Conservation (phyloP, 805 yeast species). For the Ogataea paradorogensis region DNA sequence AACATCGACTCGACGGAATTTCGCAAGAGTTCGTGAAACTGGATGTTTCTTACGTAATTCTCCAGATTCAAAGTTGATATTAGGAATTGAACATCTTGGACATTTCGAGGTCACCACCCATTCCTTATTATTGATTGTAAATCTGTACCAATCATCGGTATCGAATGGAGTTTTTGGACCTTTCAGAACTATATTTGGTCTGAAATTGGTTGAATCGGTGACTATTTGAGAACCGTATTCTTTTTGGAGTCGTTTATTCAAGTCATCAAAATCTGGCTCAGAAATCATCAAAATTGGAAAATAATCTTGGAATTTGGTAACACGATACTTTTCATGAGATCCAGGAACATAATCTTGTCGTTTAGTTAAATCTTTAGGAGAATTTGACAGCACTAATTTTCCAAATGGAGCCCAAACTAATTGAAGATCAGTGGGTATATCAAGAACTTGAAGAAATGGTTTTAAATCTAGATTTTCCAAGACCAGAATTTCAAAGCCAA, state of each 20-base stretch:
- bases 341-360: slow-evolving; percentile 7
- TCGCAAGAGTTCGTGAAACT: slow-evolving; percentile 22
- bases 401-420: slow-evolving; percentile 24
- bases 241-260: slow-evolving; percentile 12
- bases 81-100: slow-evolving; percentile 29
- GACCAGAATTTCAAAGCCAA: slow-evolving; percentile 20
- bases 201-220: slow-evolving; percentile 16
- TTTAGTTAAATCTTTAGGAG: slow-evolving; percentile 16
- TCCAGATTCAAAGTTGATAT: slow-evolving; percentile 21
- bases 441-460: slow-evolving; percentile 13
- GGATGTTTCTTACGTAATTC: slow-evolving; percentile 14
- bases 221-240: slow-evolving; percentile 2
- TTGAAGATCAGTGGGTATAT: slow-evolving; percentile 13
- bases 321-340: slow-evolving; percentile 14
- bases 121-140: slow-evolving; percentile 13
- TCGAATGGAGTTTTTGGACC: slow-evolving; percentile 19
- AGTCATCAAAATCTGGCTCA: slow-evolving; percentile 19
- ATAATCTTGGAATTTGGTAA: slow-evolving; percentile 28
- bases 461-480: slow-evolving; percentile 14
- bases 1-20: slow-evolving; percentile 23
- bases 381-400: slow-evolving; percentile 24
- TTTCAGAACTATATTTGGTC: slow-evolving; percentile 25
- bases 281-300: slow-evolving; percentile 26
- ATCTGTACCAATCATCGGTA: slow-evolving; percentile 26
- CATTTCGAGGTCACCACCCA: slow-evolving; percentile 30